These are phyloP conservation scores for Cercospora citrullina DNA, from an alignment of 2,329 filamentous ascomycete species.

Conservation along the genomic window DNA sequence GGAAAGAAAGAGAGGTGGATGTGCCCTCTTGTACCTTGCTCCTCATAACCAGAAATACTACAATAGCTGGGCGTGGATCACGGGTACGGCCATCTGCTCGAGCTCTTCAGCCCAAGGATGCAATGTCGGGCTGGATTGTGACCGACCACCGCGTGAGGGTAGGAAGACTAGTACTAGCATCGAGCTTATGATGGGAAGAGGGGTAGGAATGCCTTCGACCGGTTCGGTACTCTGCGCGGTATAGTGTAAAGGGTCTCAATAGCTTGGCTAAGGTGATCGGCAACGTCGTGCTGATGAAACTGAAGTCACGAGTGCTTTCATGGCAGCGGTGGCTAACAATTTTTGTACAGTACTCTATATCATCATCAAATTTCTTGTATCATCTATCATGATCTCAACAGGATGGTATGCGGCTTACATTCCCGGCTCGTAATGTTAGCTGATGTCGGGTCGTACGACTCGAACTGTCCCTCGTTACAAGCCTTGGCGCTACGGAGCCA, in stretches of 20 bases:
- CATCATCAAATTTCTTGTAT: slow-evolving; percentile 5
- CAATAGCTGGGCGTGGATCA: neutral
- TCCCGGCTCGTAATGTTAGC: neutral
- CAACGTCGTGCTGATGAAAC: neutral
- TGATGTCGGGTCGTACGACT: neutral
- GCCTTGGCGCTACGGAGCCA: neutral
- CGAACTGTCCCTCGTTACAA: neutral
- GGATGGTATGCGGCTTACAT: neutral
- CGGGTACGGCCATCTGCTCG: neutral
- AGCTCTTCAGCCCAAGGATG: slow-evolving; percentile 4
- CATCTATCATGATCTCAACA: neutral
- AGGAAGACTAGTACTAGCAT: neutral
- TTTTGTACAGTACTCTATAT: slow-evolving; percentile 3
- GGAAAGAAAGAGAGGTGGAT: neutral
- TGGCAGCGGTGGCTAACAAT: neutral
- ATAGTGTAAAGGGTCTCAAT: neutral
- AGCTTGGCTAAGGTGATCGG: neutral
- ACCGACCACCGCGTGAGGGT: neutral
- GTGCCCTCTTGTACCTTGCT: neutral
- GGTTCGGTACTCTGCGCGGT: neutral
- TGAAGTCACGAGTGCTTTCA: neutral
- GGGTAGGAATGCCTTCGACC: neutral
- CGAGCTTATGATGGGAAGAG: neutral
- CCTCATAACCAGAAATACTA: neutral
- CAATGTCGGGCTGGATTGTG: neutral